Base-by-base conservation (phyloP, 2,329 filamentous ascomycete genomes). In the Aurifilum marmelostoma region DNA sequence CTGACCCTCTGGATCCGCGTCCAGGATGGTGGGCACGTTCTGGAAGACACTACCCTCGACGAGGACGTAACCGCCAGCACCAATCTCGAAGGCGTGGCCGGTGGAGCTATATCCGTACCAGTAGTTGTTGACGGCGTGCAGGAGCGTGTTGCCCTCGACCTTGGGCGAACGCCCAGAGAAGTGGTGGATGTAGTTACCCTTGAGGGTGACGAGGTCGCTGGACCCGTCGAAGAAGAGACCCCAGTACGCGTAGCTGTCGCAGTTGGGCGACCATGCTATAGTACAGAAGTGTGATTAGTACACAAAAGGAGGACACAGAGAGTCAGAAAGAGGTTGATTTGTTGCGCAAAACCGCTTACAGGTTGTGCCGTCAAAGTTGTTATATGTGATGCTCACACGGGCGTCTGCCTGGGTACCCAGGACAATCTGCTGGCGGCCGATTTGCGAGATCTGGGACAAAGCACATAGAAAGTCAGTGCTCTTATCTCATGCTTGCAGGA, bases 51-150 rank as follows among this genome's bases (percentile, higher is more conserved):
- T 88, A 50, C 87, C 87, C 78, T 89, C 87, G 2, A 83, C 83
- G 29, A 89, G 79, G 58, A 87, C 81, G 72, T 79, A 79, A 64
- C 73, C 79, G 56, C 81, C 82, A 7, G 75, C 62, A 65, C 80
- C 80, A 62, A 83, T 77, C 77, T 88, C 87, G 75, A 89, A 88
- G n/a, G 86, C 84, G 77, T 89, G 87, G 63, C 84, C 84, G 27
- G 78, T 75, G 76, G 83, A 85, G 74, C 83, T 80, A 75, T 86
- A 81, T 24, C 47, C 50, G 52, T 68, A 68, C 80, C 82, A 88
- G 83, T 85, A 88, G 82, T 89, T 89, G 84, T 88, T 89, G 75
- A 88, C 85, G 56, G 84, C 85, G 77, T 89, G 87, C 66, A 89
- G 77, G 24, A 82, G 79, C 59, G 88, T 82, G 67, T 87, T 87